Base-by-base conservation (phyloP, 176 grass and related monocot species). In the Eleusine indica region DNA sequence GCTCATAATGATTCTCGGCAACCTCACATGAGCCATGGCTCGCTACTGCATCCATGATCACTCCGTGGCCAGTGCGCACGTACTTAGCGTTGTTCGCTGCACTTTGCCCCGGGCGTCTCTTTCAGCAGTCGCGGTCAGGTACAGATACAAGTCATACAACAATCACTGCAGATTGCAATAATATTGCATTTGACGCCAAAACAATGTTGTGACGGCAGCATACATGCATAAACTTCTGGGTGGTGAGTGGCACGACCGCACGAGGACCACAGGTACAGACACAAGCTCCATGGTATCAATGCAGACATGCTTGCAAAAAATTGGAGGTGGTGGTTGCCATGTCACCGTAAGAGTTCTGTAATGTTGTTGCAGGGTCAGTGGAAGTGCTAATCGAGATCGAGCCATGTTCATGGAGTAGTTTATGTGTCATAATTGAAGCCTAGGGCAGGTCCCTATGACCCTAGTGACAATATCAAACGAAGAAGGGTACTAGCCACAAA, bases 361-460 rank as follows among this genome's bases (percentile, higher is more conserved):
- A 71, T 78, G 83, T 51, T n/a, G 39, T 39, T 64, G 83, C 70
- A 66, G 71, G 44, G 77, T 67, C 52, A 77, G 73, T 86, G 67
- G 57, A 77, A 79, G 61, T 53, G 80, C n/a, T 42, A 76, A 73
- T 38, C 40, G 57, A 74, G 57, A 74, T 60, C 43, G 76, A 73
- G 35, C 30, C 43, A 39, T 70, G 69, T 4, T 70, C 7, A 9
- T 43, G 63, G 67, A 35, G 22, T 83, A 70, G 52, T 90, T 90
- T 83, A 74, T 21, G 66, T 46, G 6, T 7, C 74, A 87, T 87
- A 87, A 90, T 87, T 86, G 80, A 87, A 75, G 74, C 51, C 80
- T 90, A 89, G 43, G 43, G 53, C 17, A 44, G 6, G 60, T 41
- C 9, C 42, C 73, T 87, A 40, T 7, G 66, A 70, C 41, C 41